Evolutionary conservation across 305 asterid genomes (phyloP), one percentile per base, ranked within the genome.

Genomic region (Rubia peregrina): DNA sequence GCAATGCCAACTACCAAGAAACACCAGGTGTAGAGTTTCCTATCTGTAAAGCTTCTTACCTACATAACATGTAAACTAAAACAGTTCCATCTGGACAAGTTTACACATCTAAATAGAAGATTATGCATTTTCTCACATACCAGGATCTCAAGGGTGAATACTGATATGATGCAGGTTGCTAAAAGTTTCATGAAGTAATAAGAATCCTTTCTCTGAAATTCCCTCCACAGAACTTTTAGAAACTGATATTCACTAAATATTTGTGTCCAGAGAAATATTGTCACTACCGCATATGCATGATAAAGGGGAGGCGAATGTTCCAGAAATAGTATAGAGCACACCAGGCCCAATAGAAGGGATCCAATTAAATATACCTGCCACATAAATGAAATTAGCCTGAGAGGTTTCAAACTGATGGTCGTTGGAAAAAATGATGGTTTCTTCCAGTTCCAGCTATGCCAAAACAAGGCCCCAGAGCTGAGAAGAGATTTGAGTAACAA

Each of bases 251-350:
- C 91, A 62, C 91, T 78, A 74, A 86, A 83, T 79, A 94, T 89
- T 85, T 81, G 95, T 49, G 86, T 86, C 97, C 97, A 94, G 56
- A 91, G 91, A 83, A 91, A 88, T 82, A 94, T 81, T 59, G 97
- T 89, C 91, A 87, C 78, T 24, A 86, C 95, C 68, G 84, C 85
- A 78, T 94, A 94, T 43, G 96, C 95, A 76, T 91, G 97, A 74
- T 94, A 94, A 61, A 94, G 96, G 56, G 92, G 90, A 74, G 99
- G 99, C 74, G 95, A 84, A 65, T 82, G 92, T 75, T 91, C 97
- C 81, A 89, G 74, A 62, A 88, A 84, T 78, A 91, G 83, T 77
- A 94, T 70, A 68, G 74, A 61, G 70, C 83, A 91, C 24, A 78
- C 81, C 40, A 61, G 77, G 65, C 91, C 89, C 89, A 89, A 85